Evolutionary conservation across 169 alveolate species (phyloP).

Genomic region (Blepharisma undulans): DNA sequence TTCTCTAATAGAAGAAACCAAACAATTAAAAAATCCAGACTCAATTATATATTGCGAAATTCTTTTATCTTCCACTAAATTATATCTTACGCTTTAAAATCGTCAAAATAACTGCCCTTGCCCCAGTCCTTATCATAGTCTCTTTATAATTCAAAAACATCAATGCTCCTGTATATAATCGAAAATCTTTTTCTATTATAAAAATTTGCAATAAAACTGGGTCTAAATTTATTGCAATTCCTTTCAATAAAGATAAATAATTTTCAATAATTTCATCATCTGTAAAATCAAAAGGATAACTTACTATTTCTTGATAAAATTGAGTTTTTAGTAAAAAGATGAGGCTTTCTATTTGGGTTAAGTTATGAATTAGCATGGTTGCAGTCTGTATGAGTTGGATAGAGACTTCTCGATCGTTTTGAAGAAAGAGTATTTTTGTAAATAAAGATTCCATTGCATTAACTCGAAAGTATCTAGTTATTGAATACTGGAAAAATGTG

Average conservation of each 20-base stretch:
- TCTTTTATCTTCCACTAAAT: neutral
- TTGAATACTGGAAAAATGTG: neutral
- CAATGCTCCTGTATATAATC: neutral
- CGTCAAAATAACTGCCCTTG: neutral
- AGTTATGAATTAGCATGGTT: conserved; percentile 9
- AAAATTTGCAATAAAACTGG: neutral
- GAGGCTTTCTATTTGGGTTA: neutral
- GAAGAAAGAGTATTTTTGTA: neutral
- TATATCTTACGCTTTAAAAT: neutral
- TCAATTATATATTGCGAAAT: neutral
- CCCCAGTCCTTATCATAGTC: neutral
- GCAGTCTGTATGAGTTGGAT: conserved; percentile 5
- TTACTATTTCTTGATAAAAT: neutral
- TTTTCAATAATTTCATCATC: conserved; percentile 13
- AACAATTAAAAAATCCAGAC: neutral
- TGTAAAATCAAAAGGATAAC: conserved; percentile 19
- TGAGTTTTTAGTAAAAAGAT: neutral
- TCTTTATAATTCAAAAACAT: conserved; percentile 10
- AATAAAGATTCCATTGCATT: neutral
- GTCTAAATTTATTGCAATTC: neutral
- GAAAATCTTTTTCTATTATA: neutral
- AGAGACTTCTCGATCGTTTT: neutral
- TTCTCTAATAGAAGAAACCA: neutral
- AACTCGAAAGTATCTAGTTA: neutral
- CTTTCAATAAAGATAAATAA: neutral